Base-by-base conservation (phyloP, 164 flowering plant species). In the Aristolochia fimbriata region DNA sequence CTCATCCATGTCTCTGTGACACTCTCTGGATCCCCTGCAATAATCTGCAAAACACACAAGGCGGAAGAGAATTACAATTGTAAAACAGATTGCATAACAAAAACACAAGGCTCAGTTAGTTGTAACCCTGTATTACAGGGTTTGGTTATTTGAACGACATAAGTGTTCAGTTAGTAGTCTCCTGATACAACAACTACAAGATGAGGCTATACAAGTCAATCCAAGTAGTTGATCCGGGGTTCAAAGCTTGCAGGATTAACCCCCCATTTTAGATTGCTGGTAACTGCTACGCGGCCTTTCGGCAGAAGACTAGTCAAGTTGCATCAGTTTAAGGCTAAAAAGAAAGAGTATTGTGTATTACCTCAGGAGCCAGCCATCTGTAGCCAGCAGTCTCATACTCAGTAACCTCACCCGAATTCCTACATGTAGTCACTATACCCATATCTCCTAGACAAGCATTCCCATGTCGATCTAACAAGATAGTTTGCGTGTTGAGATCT, bases 331-430 rank as follows among this genome's bases (percentile, higher is more conserved):
- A 37, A 37, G 43, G 43, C 19, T 56, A 13, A 63, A 22, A 51
- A 8, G 41, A 52, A 2, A 27, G 14, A 57, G 23, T 10, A n/a
- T 47, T 14, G 41, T 24, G 23, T 17, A 77, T 88, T 27, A 92
- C 98, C 98, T 92, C 98, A 1, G 98, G 98, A 65, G 98, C 96
- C 7, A 89, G 85, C 98, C 97, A 92, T 53, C 93, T 77, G 62
- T 83, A 89, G 22, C 98, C 98, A 66, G 91, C 93, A 16, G 90
- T 92, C 72, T 92, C 98, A 62, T 89, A 92, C 68, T 92, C 98
- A 77, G 74, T 78, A 2, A 83, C 91, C 67, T 92, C 98, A 5
- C 90, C 87, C 55, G 70, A 71, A 70, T 78, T 82, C 67, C 81
- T 83, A 79, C 94, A 84, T 56, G 86, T 84, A 60, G 84, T 62